A percentile compares a stretch with the other conserved stretches of the same genome.
Conservation (phyloP, 768 basidiomycete genomes). For the Hygrophoropsis aurantiaca region DNA sequence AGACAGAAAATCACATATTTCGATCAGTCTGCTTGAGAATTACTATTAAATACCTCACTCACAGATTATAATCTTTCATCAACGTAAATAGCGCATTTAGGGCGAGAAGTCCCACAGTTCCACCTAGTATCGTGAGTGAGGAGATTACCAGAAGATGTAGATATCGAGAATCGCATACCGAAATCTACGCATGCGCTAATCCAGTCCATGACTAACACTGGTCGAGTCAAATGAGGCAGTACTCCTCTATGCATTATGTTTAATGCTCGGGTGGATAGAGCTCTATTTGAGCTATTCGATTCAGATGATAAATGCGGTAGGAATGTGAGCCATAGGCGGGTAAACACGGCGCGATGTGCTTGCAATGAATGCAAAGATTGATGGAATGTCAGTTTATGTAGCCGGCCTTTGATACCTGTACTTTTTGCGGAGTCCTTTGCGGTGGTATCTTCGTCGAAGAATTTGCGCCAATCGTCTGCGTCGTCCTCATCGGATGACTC, state of each 20-base stretch:
- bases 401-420: slow-evolving; percentile 41
- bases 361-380: slow-evolving; percentile 74
- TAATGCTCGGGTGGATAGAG: slow-evolving; percentile 55
- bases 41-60: slow-evolving; percentile 31
- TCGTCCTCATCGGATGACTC: slow-evolving; percentile 43
- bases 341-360: slow-evolving; percentile 81
- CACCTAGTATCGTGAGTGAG: slow-evolving; percentile 44
- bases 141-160: background rate
- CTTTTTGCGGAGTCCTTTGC: slow-evolving; percentile 35
- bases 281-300: slow-evolving; percentile 28
- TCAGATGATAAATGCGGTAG: slow-evolving; percentile 56
- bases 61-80: slow-evolving; percentile 94
- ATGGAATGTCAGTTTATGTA: slow-evolving; percentile 69
- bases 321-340: slow-evolving; percentile 74
- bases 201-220: slow-evolving; percentile 90
- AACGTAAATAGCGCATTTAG: slow-evolving; percentile 89
- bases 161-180: no score
- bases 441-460: slow-evolving; percentile 67
- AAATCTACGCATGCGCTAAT: slow-evolving; percentile 79
- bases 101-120: slow-evolving; percentile 81
- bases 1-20: slow-evolving; percentile 5
- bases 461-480: slow-evolving; percentile 72
- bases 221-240: slow-evolving; percentile 78
- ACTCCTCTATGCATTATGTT: slow-evolving; percentile 83
- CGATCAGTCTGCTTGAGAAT: background rate